Percentiles rank a stretch among this genome's conserved stretches.
phyloP scores from a whole-genome alignment of 257 asterid genomes.

The Buddleja alternifolia region DNA sequence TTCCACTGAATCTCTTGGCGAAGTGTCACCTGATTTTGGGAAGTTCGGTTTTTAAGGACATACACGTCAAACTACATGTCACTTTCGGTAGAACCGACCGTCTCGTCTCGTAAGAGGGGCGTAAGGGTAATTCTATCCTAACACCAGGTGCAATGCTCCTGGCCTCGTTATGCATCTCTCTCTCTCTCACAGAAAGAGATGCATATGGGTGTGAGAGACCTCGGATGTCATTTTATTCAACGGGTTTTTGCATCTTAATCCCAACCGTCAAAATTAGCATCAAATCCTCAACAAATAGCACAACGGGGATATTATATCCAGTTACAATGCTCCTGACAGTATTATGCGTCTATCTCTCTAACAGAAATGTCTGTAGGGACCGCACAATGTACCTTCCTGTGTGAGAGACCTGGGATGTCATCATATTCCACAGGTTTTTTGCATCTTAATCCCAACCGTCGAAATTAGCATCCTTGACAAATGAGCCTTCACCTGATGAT shows the following conservation, averaged over 20 bases:
- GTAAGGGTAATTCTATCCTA: too few relatives aligned
- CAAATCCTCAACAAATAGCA: constrained; percentile 40
- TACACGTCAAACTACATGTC: background rate
- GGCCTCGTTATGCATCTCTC: too few relatives aligned
- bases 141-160: too few relatives aligned
- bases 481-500: too few relatives aligned
- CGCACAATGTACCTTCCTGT: too few relatives aligned
- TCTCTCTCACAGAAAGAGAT: too few relatives aligned
- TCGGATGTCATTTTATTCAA: too few relatives aligned
- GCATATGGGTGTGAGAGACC: too few relatives aligned
- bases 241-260: constrained; percentile 5
- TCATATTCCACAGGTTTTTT: background rate
- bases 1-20: constrained; percentile 7
- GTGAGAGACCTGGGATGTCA: too few relatives aligned
- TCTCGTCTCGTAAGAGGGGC: background rate
- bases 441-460: constrained; percentile 15
- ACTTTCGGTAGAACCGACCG: background rate
- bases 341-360: too few relatives aligned
- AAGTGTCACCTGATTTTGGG: constrained; percentile 9
- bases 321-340: background rate
- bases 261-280: constrained; percentile 16
- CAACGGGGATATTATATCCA: constrained; percentile 32
- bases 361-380: too few relatives aligned
- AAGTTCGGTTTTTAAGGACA: constrained; percentile 33
- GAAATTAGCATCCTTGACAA: constrained; percentile 35